Base-by-base conservation (phyloP, 805 yeast species). In the Scheffersomyces amazonensis region DNA sequence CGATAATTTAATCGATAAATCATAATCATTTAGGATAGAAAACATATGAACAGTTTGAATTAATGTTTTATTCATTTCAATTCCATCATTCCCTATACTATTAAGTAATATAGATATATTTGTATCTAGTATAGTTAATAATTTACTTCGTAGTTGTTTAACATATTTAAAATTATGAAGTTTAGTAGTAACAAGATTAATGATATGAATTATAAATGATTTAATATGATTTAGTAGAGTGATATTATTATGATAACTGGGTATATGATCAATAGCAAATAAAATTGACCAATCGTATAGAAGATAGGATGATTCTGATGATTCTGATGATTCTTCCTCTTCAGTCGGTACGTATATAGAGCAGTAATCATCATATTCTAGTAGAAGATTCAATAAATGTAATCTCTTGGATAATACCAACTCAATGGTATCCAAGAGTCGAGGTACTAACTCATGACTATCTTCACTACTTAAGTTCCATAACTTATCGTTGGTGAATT, bases 11-110 rank as follows among this genome's bases (percentile, higher is more conserved):
- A 44, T 36, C 9, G 62, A 42, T 10, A 66, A 44, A 32, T 65
- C 71, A 41, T 58, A 56, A 44, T 66, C 71, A 39, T 62, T 63
- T 13, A 66, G 39, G 7, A 66, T 58, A 4, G 69, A 51, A 39
- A 56, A 66, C n/a, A 64, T 45, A 37, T 67, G 69, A 2, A 54
- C 52, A 1, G 58, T 41, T 3, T 48, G 34, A 18, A 42, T 34
- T 12, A 57, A 34, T 11, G 36, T 40, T 13, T 31, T 21, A n/a
- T 33, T 33, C 25, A 28, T 41, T 6, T 20, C 23, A 1, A 36
- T 11, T 23, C 20, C 29, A 21, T 27, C 31, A 16, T 16, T 25
- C 7, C 34, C 35, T 31, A 52, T 24, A n/a, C 35, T 33, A 8
- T 37, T 36, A 12, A 58, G 39, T 19, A 54, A 35, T 19, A 27